Evolutionary conservation across 371 early-diverging fungal species (phyloP), one percentile per base, ranked within the genome.

Genomic region (Quaeritorhiza haematococci): DNA sequence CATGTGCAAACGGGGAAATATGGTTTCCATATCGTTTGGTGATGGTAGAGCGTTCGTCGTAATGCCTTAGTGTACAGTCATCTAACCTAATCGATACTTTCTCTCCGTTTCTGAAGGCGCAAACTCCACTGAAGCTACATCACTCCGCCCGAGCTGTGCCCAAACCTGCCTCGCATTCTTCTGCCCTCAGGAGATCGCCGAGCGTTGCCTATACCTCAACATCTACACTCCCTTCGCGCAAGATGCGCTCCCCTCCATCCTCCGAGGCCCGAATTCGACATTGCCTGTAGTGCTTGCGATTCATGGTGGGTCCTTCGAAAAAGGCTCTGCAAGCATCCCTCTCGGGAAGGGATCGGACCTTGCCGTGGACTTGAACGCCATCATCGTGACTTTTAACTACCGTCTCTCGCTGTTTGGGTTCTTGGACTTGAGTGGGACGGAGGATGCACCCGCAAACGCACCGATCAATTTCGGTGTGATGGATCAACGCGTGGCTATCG

Each of bases 161-260:
- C 66, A 66, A 29, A 53, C 61, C 13, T 66, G 66, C 38, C 56
- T 49, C 34, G 35, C 38, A 19, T 48, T 58, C 8, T 44, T 58
- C 17, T 66, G 66, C 43, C 66, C 66, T 1, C 51, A 56, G 15
- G 23, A 8, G 2, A 61, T 66, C 27, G 21, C 33, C 10, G 78
- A 79, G 54, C 73, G 74, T 57, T 79, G 80, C 53, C 49, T 79
- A 49, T 71, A 64, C 60, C 34, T 79, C 42, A 75, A 76, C 54
- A 64, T 78, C n/a, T 78, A 61, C 32, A 73, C 72, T 1, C 74
- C 74, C 21, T 47, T 55, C 41, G 42, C 28, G 55, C 66, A 44
- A 38, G 50, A 47, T 30, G 23, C 53, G n/a, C n/a, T n/a, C n/a
- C n/a, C n/a, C 21, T 26, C 1, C 27, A 26, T 17, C 55, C 29